phyloP scores from a whole-genome alignment of 495 filamentous ascomycete genomes.

The Astrocystis sublimbata region DNA sequence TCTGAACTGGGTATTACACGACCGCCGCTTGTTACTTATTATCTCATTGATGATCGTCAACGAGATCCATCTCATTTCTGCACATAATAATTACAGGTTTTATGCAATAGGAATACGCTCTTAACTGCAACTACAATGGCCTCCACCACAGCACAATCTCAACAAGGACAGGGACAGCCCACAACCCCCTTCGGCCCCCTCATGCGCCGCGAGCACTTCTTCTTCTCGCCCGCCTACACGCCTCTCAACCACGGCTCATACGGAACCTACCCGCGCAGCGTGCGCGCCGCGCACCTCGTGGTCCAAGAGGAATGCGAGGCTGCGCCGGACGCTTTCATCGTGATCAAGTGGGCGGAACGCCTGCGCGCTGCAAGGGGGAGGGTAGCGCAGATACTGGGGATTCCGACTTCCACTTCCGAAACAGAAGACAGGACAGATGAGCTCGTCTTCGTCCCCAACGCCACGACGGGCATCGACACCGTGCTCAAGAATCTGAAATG shows the following conservation, averaged over 20 bases:
- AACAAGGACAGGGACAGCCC: background rate
- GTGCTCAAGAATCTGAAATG: conserved; percentile 68
- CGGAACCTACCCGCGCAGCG: conserved; percentile 33
- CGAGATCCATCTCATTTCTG: too few relatives aligned
- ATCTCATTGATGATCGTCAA: too few relatives aligned
- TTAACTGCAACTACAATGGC: too few relatives aligned
- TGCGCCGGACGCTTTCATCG: conserved; percentile 45
- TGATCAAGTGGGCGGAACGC: conserved; percentile 52
- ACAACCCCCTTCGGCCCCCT: conserved; percentile 26
- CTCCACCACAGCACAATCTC: background rate
- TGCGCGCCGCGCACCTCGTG: conserved; percentile 27
- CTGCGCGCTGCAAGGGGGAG: conserved; percentile 60
- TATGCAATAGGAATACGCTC: too few relatives aligned
- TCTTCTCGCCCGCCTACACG: conserved; percentile 28
- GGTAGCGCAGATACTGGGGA: conserved; percentile 60
- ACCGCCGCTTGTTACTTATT: too few relatives aligned
- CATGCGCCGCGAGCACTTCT: conserved; percentile 31
- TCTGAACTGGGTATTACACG: too few relatives aligned
- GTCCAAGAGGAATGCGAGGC: conserved; percentile 32
- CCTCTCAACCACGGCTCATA: conserved; percentile 48
- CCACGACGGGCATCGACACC: conserved; percentile 73
- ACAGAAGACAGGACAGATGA: too few relatives aligned
- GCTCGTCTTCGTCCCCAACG: conserved; percentile 74
- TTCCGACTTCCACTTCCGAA: too few relatives aligned
- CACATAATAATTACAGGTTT: too few relatives aligned